Percentiles rank a stretch among this genome's conserved stretches.
phyloP scores from a whole-genome alignment of 2,329 filamentous ascomycete genomes.

The Fusarium sp. region DNA sequence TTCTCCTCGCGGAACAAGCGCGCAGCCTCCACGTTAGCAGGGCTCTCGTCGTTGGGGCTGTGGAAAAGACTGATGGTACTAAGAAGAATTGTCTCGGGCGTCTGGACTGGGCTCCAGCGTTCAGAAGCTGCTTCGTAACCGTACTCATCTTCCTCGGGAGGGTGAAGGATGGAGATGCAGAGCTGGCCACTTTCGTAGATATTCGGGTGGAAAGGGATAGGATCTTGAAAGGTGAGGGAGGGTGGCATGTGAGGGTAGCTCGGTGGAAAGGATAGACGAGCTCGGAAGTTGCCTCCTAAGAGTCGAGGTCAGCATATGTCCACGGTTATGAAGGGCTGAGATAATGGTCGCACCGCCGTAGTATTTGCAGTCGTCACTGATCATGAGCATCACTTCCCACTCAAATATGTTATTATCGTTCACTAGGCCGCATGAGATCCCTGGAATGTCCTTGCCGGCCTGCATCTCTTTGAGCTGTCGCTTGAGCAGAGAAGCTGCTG shows the following conservation, averaged over 20 bases:
- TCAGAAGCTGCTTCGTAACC: constrained; percentile 93
- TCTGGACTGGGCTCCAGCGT: constrained; percentile 95
- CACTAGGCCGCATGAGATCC: constrained; percentile 91
- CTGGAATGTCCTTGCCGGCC: constrained; percentile 88
- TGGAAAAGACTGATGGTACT: constrained; percentile 93
- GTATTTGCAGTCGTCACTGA: constrained; percentile 91
- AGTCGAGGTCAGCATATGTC: constrained; percentile 22
- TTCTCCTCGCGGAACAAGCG: constrained; percentile 85
- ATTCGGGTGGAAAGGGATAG: constrained; percentile 93
- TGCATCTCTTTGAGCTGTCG: constrained; percentile 97
- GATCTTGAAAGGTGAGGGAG: constrained; percentile 85
- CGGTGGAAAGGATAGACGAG: constrained; percentile 82
- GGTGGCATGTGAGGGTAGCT: constrained; percentile 91
- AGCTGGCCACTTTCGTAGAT: constrained; percentile 89
- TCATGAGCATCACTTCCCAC: constrained; percentile 99
- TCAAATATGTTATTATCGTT: constrained; percentile 90
- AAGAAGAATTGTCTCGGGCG: constrained; percentile 91
- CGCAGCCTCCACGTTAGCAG: constrained; percentile 94
- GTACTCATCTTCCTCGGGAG: constrained; percentile 92
- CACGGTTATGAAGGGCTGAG: neutral
- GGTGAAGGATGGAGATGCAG: constrained; percentile 97
- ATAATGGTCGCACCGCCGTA: constrained; percentile 78
- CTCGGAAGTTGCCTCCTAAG: constrained; percentile 90
- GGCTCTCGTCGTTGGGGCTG: constrained; percentile 93
- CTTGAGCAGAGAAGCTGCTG: constrained; percentile 79